Percentiles rank a stretch among this genome's conserved stretches.
These are phyloP conservation scores for Clavispora fructus DNA, from an alignment of 805 yeast species.

Conservation along the genomic window DNA sequence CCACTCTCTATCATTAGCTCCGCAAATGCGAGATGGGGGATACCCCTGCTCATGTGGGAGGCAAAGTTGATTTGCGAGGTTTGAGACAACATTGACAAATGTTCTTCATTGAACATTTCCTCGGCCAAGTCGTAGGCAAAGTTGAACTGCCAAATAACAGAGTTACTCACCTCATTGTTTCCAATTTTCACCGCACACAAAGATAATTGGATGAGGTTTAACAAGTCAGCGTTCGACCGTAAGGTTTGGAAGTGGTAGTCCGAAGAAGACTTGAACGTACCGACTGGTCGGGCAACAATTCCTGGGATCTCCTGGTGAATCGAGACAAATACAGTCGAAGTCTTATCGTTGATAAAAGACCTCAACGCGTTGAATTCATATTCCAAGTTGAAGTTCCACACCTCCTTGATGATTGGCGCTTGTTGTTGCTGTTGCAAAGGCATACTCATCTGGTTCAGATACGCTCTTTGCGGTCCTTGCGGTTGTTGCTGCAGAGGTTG, in stretches of 20 bases:
- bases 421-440: slow-evolving; percentile 20
- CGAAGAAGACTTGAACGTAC: slow-evolving; percentile 79
- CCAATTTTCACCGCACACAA: slow-evolving; percentile 36
- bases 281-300: slow-evolving; percentile 92
- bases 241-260: slow-evolving; percentile 96
- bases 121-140: slow-evolving; percentile 70
- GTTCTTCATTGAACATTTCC: slow-evolving; percentile 86
- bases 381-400: slow-evolving; percentile 67
- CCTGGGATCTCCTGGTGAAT: slow-evolving; percentile 95
- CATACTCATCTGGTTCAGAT: slow-evolving; percentile 6
- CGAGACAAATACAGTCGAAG: slow-evolving; percentile 46
- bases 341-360: slow-evolving; percentile 48
- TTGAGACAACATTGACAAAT: slow-evolving; percentile 70
- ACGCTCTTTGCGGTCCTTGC: slow-evolving; percentile 32
- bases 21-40: slow-evolving; percentile 74
- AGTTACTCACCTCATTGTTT: slow-evolving; percentile 50
- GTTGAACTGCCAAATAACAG: slow-evolving; percentile 92
- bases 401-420: slow-evolving; percentile 60
- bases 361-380: slow-evolving; percentile 61
- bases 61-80: slow-evolving; percentile 77
- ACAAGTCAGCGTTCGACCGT: slow-evolving; percentile 82
- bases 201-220: slow-evolving; percentile 74
- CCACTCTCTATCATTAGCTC: slow-evolving; percentile 85
- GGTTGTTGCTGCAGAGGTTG: slow-evolving; percentile 11
- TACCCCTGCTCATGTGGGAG: slow-evolving; percentile 70